Evolutionary conservation across 2,329 filamentous ascomycete species (phyloP), one percentile per base, ranked within the genome.

Genomic region (Cercospora sp.): DNA sequence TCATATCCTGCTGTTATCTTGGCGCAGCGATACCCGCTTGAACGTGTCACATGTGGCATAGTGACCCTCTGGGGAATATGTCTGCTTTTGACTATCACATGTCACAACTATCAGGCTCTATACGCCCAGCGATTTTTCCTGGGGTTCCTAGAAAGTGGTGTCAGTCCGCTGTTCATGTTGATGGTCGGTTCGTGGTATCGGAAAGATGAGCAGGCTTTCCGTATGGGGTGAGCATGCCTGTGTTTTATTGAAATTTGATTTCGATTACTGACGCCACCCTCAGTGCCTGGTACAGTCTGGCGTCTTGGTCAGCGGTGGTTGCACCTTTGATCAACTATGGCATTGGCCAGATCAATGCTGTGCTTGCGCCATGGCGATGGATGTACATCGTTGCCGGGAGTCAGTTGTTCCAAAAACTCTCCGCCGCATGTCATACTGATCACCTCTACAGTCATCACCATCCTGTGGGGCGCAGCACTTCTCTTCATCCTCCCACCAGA

Each of bases 131-230:
- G 48, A 26, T 55, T 55, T 6, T 55, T 55, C 6, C 48, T 55
- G 1, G 87, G 87, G 0, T 80, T 87, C 5, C 75, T 88, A 0
- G 87, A 89, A 72, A 81, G 80, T 2, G 83, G 85, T 23, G 83
- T 89, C 39, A 85, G 83, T 0, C 87, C 87, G 0, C 84, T 84
- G 55, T 87, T 87, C 67, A 86, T 87, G 80, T 80, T 86, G 61
- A 85, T 86, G 53, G 80, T 86, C 0, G 71, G 75, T 0, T 65
- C 64, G 42, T 75, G 69, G 70, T 75, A 75, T 66, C 72, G 71
- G 61, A 76, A 75, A 64, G 65, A 68, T 36, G 75, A 76, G 60
- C 74, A 76, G 67, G 74, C 72, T 8, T 72, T 74, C 4, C 72
- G 74, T 1, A 74, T 75, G 71, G 71, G 72, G 4, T 55, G 48